Percentiles rank a stretch among this genome's conserved stretches.
phyloP scores from a whole-genome alignment of 108 stramenopile genomes.

The Aureococcus anophagefferens region DNA sequence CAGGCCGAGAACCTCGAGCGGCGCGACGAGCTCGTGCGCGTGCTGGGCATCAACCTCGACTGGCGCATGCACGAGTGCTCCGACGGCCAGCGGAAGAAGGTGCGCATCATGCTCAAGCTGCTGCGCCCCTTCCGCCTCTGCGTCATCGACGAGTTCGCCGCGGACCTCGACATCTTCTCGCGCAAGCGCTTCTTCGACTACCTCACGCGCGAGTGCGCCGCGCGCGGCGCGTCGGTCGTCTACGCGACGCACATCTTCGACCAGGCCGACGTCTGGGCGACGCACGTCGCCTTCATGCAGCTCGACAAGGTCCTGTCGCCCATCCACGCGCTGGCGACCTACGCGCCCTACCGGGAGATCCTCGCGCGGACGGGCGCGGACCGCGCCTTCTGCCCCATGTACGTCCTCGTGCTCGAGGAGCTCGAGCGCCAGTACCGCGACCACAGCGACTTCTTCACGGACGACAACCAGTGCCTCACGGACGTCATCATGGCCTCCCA shows the following conservation, averaged over 20 bases:
- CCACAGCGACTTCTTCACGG: not conserved
- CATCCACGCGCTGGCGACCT: slow-evolving; percentile 17
- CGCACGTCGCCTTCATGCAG: slow-evolving; percentile 35
- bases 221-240: too few relatives aligned
- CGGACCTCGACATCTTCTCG: slow-evolving; percentile 35
- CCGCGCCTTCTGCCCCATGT: slow-evolving; percentile 42
- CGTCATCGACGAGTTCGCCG: slow-evolving; percentile 34
- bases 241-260: too few relatives aligned
- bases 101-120: slow-evolving; percentile 41
- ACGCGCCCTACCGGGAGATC: slow-evolving; percentile 34
- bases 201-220: too few relatives aligned
- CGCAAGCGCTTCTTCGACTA: not conserved
- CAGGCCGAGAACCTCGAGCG: slow-evolving; percentile 86
- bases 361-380: slow-evolving; percentile 19
- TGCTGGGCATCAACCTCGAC: slow-evolving; percentile 85
- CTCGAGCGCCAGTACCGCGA: slow-evolving; percentile 31
- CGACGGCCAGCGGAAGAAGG: slow-evolving; percentile 44
- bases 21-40: slow-evolving; percentile 78
- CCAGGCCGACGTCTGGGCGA: slow-evolving; percentile 6
- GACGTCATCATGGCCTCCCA: too few relatives aligned
- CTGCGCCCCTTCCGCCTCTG: slow-evolving; percentile 29
- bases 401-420: slow-evolving; percentile 37
- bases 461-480: too few relatives aligned
- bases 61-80: slow-evolving; percentile 91
- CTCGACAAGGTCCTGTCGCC: slow-evolving; percentile 27